Percentiles rank a stretch among this genome's conserved stretches.
Conservation (phyloP, 306 rosid genomes). For the Cicer pinnatifidum region DNA sequence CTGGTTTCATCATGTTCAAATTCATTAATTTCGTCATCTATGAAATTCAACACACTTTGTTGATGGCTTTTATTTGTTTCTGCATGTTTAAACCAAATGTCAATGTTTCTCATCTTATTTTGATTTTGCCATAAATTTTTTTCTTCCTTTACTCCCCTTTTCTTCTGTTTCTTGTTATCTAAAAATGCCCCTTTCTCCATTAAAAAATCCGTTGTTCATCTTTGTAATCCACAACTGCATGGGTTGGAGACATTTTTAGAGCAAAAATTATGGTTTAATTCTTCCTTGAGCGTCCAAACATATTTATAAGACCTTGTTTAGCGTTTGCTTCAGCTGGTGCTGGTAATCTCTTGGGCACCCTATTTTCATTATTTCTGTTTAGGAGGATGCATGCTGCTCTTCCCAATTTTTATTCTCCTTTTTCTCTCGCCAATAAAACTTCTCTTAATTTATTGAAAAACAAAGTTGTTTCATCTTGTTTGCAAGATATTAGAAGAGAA, state of each 20-base stretch:
- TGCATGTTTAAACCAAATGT: slow-evolving; percentile 12
- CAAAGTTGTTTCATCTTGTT: slow-evolving; percentile 29
- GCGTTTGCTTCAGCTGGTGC: neutral
- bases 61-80: slow-evolving; percentile 14
- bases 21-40: neutral
- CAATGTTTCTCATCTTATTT: neutral
- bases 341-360: neutral
- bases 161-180: neutral
- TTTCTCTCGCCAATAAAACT: neutral
- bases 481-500: neutral
- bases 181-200: slow-evolving; percentile 15
- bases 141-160: slow-evolving; percentile 3
- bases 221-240: slow-evolving; percentile 4
- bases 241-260: neutral
- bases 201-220: neutral
- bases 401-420: neutral
- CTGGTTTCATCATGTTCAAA: slow-evolving; percentile 5
- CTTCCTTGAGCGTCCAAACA: slow-evolving; percentile 11
- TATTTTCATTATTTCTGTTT: neutral
- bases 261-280: neutral
- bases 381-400: neutral
- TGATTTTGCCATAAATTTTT: slow-evolving; percentile 4
- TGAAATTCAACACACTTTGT: neutral
- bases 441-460: neutral
- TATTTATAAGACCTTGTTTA: slow-evolving; percentile 17